Conservation (phyloP, 1,139 yeast genomes). For the Kodamaea sp. region DNA sequence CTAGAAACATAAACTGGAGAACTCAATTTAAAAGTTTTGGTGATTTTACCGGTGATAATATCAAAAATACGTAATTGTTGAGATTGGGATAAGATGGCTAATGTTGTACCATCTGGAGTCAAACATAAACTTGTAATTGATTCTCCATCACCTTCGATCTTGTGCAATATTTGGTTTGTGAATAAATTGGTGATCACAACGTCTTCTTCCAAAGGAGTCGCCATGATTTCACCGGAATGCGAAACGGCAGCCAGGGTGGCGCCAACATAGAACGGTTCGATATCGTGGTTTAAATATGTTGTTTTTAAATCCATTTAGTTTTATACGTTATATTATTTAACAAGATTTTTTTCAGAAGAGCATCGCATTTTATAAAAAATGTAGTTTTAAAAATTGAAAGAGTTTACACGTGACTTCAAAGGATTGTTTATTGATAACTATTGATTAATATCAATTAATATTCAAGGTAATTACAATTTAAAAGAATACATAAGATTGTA, state of each 20-base stretch:
- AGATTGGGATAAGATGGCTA: constrained; percentile 79
- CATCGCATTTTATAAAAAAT: constrained; percentile 6
- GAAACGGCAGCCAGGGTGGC: constrained; percentile 73
- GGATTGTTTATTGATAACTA: no score
- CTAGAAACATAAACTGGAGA: constrained; percentile 82
- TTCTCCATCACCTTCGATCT: constrained; percentile 84
- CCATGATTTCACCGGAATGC: constrained; percentile 61
- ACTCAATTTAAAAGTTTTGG: constrained; percentile 54
- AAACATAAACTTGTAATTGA: constrained; percentile 68
- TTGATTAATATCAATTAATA: no score
- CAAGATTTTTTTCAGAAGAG: constrained; percentile 6
- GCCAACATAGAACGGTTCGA: constrained; percentile 79
- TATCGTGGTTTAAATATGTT: constrained; percentile 31
- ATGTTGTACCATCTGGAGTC: constrained; percentile 68
- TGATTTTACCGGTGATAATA: constrained; percentile 42
- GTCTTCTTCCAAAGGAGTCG: constrained; percentile 78
- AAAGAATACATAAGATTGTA: no score
- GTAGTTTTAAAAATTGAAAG: neutral
- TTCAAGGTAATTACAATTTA: no score
- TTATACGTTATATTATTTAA: constrained; percentile 1
- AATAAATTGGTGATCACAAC: constrained; percentile 63
- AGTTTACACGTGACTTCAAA: no score
- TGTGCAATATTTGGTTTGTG: constrained; percentile 56
- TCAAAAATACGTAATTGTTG: constrained; percentile 72
- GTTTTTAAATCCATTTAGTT: constrained; percentile 28